These are phyloP conservation scores for Fusarium albidum DNA, from an alignment of 2,329 filamentous ascomycete species.

Conservation along the genomic window DNA sequence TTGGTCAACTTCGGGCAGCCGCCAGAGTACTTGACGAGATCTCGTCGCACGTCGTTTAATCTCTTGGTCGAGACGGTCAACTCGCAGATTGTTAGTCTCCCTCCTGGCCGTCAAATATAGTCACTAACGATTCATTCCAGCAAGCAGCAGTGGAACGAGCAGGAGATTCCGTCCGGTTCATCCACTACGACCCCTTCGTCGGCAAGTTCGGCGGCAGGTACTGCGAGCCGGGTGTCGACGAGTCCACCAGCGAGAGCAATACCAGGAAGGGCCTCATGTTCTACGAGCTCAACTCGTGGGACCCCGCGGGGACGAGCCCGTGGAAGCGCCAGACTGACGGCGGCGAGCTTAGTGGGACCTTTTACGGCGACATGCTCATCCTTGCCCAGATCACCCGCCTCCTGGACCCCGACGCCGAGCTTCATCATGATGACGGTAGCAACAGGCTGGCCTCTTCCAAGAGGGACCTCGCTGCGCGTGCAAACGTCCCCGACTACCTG, in stretches of 20 bases:
- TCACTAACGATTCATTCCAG: not conserved
- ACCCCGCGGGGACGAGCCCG: not conserved
- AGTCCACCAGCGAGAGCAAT: constrained; percentile 6
- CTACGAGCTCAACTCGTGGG: constrained; percentile 8
- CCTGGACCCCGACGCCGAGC: not conserved
- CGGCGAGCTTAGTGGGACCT: constrained; percentile 4
- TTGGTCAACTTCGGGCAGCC: too few species aligned
- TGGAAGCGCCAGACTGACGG: constrained; percentile 11
- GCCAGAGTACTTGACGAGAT: not conserved
- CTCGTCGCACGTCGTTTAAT: not conserved
- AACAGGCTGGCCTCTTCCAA: not conserved
- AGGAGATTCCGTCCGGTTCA: constrained; percentile 1
- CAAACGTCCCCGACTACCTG: constrained; percentile 11
- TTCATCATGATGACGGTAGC: not conserved
- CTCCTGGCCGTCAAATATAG: not conserved
- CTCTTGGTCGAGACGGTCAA: not conserved
- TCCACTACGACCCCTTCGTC: constrained; percentile 1
- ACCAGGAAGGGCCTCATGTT: constrained; percentile 13
- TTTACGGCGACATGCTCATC: constrained; percentile 2
- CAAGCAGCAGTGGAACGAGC: constrained; percentile 2
- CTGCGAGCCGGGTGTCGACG: constrained; percentile 13
- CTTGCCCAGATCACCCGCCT: constrained; percentile 2
- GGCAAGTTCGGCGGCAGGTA: constrained; percentile 1
- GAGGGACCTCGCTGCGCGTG: not conserved
- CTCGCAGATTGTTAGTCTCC: not conserved